Base-by-base conservation (phyloP, 2,329 filamentous ascomycete species). In the Cryoendolithus antarcticus region DNA sequence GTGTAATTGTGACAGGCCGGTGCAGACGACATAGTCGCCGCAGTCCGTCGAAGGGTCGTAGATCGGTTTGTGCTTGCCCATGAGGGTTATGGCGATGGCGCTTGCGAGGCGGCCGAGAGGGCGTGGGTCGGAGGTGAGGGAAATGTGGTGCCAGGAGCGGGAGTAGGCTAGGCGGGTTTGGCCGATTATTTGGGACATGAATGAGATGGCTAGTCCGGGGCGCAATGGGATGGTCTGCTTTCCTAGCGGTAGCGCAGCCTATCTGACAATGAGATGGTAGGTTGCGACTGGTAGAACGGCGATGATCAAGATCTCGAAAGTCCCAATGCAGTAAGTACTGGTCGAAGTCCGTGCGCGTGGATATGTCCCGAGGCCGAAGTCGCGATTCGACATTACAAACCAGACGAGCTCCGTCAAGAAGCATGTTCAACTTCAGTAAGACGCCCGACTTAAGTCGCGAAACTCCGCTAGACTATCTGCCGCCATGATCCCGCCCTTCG, bases 41-140 rank as follows among this genome's bases (percentile, higher is more conserved):
- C 91, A 96, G 71, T 98, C 91, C 45, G 88, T 95, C 13, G 86
- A 94, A 1, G 91, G 91, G 65, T 96, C 85, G 68, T 79, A 98
- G 62, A 91, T 94, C 13, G 91, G 91, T 68, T 98, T 98, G 74
- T 98, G 82, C 72, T 98, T 98, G 66, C 91, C 91, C 88, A 96
- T 95, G 38, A 95, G 77, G 44, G 85, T 71, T 39, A 80, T 70
- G 45, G 88, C 89, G 62, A 95, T 94, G 47, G 82, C 78, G 38
- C 82, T 86, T 45, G 89, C 89, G 37, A 95, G 73, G 32, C 89
- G 86, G 51, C 89, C 89, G 32, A 95, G 80, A n/a, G 86, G 79
- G 9, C 86, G 86, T 1, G 70, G 58, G 51, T 73, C 61, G 64
- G 80, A 50, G 69, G 71, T 56, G 66, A 84, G 64, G 71, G 91